Evolutionary conservation across 306 rosid species (phyloP).

Genomic region (Astragalus glycyphyllos): DNA sequence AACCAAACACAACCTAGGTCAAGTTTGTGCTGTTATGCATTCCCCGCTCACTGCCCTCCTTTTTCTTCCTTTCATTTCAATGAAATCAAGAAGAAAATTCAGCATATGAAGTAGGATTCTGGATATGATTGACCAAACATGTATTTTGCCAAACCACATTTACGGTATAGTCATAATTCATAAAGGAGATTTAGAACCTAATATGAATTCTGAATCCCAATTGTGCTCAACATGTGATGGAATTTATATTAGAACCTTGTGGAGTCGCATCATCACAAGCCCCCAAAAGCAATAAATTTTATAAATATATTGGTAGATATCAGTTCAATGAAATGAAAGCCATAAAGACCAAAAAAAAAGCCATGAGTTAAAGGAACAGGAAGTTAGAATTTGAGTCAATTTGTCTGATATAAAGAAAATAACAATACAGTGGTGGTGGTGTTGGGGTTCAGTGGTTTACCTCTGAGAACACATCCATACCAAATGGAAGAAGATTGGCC

Average conservation of each 20-base stretch:
- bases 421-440: neutral
- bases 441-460: slow-evolving; percentile 47
- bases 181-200: slow-evolving; percentile 8
- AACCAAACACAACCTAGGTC: slow-evolving; percentile 1
- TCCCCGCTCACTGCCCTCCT: neutral
- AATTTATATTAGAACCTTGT: slow-evolving; percentile 28
- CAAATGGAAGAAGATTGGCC: slow-evolving; percentile 85
- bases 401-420: too few species aligned
- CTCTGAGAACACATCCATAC: slow-evolving; percentile 97
- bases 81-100: neutral
- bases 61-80: slow-evolving; percentile 2
- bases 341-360: slow-evolving; percentile 9
- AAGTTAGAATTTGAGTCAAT: neutral
- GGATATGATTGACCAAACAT: slow-evolving; percentile 3
- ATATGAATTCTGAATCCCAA: neutral
- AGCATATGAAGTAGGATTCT: neutral
- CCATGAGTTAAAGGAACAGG: neutral
- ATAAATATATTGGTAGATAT: neutral
- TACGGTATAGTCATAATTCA: neutral
- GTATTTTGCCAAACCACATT: slow-evolving; percentile 3
- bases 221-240: neutral
- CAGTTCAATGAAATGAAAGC: slow-evolving; percentile 28
- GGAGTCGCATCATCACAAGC: neutral
- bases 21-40: neutral
- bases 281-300: neutral